Conservation (phyloP, 768 basidiomycete genomes). For the Auriscalpium microsporum region DNA sequence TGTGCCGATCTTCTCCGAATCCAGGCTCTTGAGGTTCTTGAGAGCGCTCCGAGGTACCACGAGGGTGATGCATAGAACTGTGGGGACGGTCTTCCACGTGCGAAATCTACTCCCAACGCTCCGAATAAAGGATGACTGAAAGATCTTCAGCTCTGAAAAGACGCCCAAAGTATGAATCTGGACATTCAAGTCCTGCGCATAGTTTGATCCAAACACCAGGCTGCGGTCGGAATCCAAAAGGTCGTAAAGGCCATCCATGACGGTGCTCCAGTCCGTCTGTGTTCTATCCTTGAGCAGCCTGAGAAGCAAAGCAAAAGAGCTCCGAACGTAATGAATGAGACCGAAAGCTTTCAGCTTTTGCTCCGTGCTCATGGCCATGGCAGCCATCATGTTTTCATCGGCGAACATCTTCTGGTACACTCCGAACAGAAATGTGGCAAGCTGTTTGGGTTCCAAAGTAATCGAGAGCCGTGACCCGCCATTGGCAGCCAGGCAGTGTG, state of each 20-base stretch:
- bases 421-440: slow-evolving; percentile 32
- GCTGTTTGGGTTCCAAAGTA: slow-evolving; percentile 24
- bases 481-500: background rate
- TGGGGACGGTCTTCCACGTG: slow-evolving; percentile 24
- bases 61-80: slow-evolving; percentile 30
- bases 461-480: background rate
- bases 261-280: slow-evolving; percentile 29
- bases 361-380: slow-evolving; percentile 1
- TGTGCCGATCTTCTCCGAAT: background rate
- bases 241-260: slow-evolving; percentile 28
- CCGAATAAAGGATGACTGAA: slow-evolving; percentile 1
- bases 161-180: background rate
- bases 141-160: slow-evolving; percentile 2
- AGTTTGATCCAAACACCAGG: background rate
- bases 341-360: slow-evolving; percentile 5
- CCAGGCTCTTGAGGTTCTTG: slow-evolving; percentile 19
- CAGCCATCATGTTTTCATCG: slow-evolving; percentile 25
- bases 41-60: slow-evolving; percentile 26
- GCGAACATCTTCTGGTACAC: slow-evolving; percentile 39
- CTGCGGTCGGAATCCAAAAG: background rate
- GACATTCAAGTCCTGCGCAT: background rate
- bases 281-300: slow-evolving; percentile 28
- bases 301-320: slow-evolving; percentile 40
- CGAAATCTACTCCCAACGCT: background rate
- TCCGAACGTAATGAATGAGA: slow-evolving; percentile 38